These are phyloP conservation scores for Suhomyces faveliae DNA, from an alignment of 805 yeast genomes.

Conservation along the genomic window DNA sequence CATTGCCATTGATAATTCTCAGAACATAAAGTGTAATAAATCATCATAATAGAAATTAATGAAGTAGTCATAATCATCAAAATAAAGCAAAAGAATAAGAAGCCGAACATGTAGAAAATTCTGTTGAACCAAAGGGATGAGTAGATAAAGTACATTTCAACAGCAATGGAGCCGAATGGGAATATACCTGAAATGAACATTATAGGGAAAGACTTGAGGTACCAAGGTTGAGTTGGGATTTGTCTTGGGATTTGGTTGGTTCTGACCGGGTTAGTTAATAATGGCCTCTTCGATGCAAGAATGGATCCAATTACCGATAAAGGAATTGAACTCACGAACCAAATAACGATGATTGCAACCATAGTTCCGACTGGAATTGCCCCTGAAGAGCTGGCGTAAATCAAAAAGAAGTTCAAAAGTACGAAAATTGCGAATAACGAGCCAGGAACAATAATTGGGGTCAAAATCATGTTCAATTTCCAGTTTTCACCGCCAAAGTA, in stretches of 20 bases:
- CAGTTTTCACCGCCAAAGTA: constrained; percentile 90
- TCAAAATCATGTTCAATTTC: constrained; percentile 79
- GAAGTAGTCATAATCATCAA: constrained; percentile 80
- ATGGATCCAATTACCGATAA: constrained; percentile 81
- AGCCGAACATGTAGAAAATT: constrained; percentile 96
- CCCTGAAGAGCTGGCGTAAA: constrained; percentile 80
- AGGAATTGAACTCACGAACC: constrained; percentile 87
- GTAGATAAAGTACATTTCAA: constrained; percentile 90
- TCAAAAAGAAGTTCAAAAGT: constrained; percentile 76
- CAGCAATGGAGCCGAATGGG: constrained; percentile 94
- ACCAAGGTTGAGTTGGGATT: constrained; percentile 89
- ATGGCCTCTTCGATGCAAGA: constrained; percentile 62
- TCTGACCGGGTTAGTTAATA: constrained; percentile 71
- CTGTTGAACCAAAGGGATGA: constrained; percentile 91
- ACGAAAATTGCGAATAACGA: constrained; percentile 60
- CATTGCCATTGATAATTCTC: constrained; percentile 98
- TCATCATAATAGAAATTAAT: constrained; percentile 73
- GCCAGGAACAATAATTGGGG: constrained; percentile 89
- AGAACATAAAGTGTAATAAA: constrained; percentile 79
- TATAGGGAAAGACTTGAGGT: constrained; percentile 64
- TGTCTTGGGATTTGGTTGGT: constrained; percentile 96
- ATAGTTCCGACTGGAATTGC: constrained; percentile 93
- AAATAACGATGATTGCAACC: constrained; percentile 72
- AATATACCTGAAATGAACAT: constrained; percentile 81
- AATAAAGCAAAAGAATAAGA: constrained; percentile 83